Evolutionary conservation across 352 stramenopile species (phyloP).

Genomic region (Phytophthora sansomeana): DNA sequence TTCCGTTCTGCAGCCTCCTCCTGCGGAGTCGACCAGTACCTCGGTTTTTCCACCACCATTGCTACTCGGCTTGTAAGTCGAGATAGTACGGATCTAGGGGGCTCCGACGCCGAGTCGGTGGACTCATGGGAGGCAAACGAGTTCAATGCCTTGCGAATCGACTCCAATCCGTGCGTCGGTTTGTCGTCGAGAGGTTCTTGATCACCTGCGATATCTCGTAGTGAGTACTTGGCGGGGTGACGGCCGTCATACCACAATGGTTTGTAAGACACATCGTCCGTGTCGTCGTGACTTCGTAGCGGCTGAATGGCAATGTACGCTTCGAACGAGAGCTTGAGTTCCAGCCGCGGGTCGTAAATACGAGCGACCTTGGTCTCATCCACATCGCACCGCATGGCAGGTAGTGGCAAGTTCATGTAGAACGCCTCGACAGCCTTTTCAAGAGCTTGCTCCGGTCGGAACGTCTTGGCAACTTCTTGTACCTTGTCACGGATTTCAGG

Average conservation of each 20-base stretch:
- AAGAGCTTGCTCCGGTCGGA: constrained; percentile 71
- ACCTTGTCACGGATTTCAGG: constrained; percentile 48
- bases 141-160: constrained; percentile 27
- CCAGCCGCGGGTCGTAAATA: constrained; percentile 44
- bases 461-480: constrained; percentile 50
- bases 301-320: constrained; percentile 47
- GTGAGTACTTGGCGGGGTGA: constrained; percentile 39
- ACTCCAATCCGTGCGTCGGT: constrained; percentile 29
- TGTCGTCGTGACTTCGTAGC: constrained; percentile 33
- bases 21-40: constrained; percentile 30
- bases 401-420: constrained; percentile 47
- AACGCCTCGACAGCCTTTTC: constrained; percentile 73
- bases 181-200: constrained; percentile 28
- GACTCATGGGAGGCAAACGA: constrained; percentile 33
- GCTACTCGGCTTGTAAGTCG: constrained; percentile 32
- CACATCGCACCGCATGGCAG: constrained; percentile 48
- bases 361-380: constrained; percentile 45
- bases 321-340: constrained; percentile 59
- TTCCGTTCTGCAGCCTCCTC: constrained; percentile 25
- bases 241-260: constrained; percentile 40
- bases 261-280: constrained; percentile 42
- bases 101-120: constrained; percentile 12
- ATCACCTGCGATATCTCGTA: constrained; percentile 31
- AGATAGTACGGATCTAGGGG: constrained; percentile 18
- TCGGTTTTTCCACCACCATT: constrained; percentile 44